A percentile compares a stretch with the other conserved stretches of the same genome.
phyloP scores from a whole-genome alignment of 2,329 filamentous ascomycete genomes.

The Periconia sp. region DNA sequence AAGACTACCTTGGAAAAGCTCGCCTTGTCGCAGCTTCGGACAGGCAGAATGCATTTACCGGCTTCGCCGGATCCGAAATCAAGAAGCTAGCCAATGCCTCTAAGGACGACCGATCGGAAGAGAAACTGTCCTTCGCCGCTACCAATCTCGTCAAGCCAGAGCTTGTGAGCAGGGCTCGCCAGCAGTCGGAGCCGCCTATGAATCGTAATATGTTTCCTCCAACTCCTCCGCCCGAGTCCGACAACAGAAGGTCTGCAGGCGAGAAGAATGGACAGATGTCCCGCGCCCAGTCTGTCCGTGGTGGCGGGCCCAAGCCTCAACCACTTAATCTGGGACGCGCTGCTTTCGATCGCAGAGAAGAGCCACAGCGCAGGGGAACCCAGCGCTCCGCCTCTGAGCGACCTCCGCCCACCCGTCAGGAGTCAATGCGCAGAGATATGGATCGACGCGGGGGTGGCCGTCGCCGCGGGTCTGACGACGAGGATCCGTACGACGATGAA shows the following conservation, averaged over 20 bases:
- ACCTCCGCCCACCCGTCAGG: slow-evolving; percentile 44
- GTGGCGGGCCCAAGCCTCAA: slow-evolving; percentile 55
- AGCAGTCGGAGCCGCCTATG: slow-evolving; percentile 83
- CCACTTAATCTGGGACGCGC: slow-evolving; percentile 56
- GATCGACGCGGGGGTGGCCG: slow-evolving; percentile 23
- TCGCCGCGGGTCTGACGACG: slow-evolving; percentile 51
- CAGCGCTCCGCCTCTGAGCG: slow-evolving; percentile 54
- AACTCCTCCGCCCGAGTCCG: slow-evolving; percentile 94
- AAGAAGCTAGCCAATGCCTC: slow-evolving; percentile 66
- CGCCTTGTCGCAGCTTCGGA: slow-evolving; percentile 88
- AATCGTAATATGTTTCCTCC: slow-evolving; percentile 88
- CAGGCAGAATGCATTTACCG: slow-evolving; percentile 78
- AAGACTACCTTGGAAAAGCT: slow-evolving; percentile 97
- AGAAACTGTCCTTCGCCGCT: slow-evolving; percentile 89
- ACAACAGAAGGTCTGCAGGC: slow-evolving; percentile 58
- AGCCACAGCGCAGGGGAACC: slow-evolving; percentile 43
- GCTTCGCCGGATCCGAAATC: slow-evolving; percentile 79
- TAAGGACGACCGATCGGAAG: slow-evolving; percentile 80
- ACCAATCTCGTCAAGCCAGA: slow-evolving; percentile 91
- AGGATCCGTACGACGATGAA: slow-evolving; percentile 67
- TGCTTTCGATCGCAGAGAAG: slow-evolving; percentile 52
- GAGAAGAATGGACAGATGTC: slow-evolving; percentile 45
- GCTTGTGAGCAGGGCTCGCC: slow-evolving; percentile 74
- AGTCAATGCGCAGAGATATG: slow-evolving; percentile 39
- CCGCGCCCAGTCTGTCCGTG: slow-evolving; percentile 57